phyloP scores from a whole-genome alignment of 257 asterid genomes.

The Salvia rosmarinus region DNA sequence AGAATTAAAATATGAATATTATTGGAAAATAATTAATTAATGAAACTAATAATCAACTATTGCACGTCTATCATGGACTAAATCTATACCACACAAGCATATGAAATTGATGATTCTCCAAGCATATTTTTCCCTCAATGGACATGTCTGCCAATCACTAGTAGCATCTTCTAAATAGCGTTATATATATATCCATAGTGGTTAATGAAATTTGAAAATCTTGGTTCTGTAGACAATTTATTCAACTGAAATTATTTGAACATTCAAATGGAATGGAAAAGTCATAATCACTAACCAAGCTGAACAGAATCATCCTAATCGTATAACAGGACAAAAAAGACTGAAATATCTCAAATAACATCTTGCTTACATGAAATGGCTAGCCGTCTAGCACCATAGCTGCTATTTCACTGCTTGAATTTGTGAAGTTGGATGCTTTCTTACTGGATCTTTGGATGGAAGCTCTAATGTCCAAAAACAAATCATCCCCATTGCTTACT shows the following conservation, averaged over 20 bases:
- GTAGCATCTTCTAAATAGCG: not conserved
- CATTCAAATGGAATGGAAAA: not conserved
- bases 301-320: conserved; percentile 9
- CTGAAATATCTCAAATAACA: conserved; percentile 9
- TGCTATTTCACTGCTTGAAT: conserved; percentile 40
- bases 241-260: not conserved
- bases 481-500: conserved; percentile 75
- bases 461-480: conserved; percentile 94
- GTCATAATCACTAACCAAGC: not conserved
- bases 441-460: conserved; percentile 90
- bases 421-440: conserved; percentile 40
- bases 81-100: not conserved
- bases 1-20: too few relatives aligned
- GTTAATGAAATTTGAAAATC: not conserved
- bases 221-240: conserved; percentile 13
- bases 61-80: too few relatives aligned
- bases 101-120: not conserved
- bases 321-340: conserved; percentile 12
- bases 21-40: too few relatives aligned
- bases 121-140: not conserved
- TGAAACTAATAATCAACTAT: too few relatives aligned
- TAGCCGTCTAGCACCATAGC: conserved; percentile 40
- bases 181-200: not conserved
- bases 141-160: conserved; percentile 15
- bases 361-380: conserved; percentile 60